Base-by-base conservation (phyloP, 225 moss, liverwort and hornwort species). In the Marchantia polymorpha region DNA sequence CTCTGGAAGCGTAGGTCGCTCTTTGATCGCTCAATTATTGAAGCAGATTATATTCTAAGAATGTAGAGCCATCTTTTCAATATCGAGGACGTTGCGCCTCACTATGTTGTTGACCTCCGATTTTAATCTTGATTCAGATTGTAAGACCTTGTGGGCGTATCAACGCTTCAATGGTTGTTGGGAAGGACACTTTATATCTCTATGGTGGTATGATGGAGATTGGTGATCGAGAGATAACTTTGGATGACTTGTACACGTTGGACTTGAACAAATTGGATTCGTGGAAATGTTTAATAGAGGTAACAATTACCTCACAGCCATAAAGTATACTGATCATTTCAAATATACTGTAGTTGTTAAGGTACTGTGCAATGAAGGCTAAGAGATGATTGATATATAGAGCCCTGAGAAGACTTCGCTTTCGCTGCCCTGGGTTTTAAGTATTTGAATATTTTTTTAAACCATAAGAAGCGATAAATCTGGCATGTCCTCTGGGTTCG, bases 131-230 rank as follows among this genome's bases (percentile, higher is more conserved):
- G 51, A n/a, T 76, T 89, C 90, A 93, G 93, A 84, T 90, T 79
- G 88, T 91, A 50, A 91, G 88, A 82, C 93, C 93, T 51, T 92
- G 91, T 72, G 88, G 89, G 52, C 93, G 93, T 75, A 93, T 93
- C 52, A 93, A 93, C 49, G 90, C 92, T 79, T 80, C 90, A 39
- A 86, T 92, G 88, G 90, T 89, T 65, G 93, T 93, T 71, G 92
- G 91, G 47, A 90, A 88, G 76, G 93, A 93, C 79, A 90, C 88
- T 48, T 90, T 93, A 17, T 93, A 89, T 77, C 77, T 93, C 3
- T 93, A 93, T 84, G 93, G 93, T 78, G 93, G 93, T 74, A 89
- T 90, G 89, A 89, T 93, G 91, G 93, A 93, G 87, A 80, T 93
- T 64, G 93, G 90, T 84, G 93, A 93, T 79, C 89, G 83, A 71